Evolutionary conservation across 1,284 basidiomycete species (phyloP), one percentile per base, ranked within the genome.

Genomic region (Caloboletus firmus): DNA sequence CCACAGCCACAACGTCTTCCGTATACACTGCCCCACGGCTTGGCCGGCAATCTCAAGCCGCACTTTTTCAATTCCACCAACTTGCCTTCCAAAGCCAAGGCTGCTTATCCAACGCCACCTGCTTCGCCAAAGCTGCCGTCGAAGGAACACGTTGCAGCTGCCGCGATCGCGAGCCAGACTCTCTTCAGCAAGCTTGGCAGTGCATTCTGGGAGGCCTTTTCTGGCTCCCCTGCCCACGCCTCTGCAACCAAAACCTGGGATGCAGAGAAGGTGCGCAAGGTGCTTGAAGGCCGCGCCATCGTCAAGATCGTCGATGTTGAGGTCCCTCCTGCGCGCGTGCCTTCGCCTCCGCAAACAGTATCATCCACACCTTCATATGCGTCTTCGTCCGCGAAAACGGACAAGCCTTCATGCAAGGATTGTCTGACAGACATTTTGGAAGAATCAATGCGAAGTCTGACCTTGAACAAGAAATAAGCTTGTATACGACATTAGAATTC

Each of bases 171-270:
- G 5, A 82, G 80, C 32, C 86, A 90, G 70, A 89, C 89, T 0
- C 70, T 91, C 30, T 64, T 87, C 46, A 72, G 75, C 67, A 85
- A 82, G 62, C 76, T 91, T 30, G 85, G 87, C 15, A 68, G 74
- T 26, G 86, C 89, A 40, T 91, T 91, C 72, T 91, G 87, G 88
- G 88, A 91, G 58, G 89, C 89, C 28, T 91, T 91, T 72, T 79
- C 84, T 15, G 83, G 83, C 24, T 64, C 72, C 2, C 59, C 73
- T 39, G 12, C 56, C 0, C 49, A 59, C 48, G 55, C 66, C 42
- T 61, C 61, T 61, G 47, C 56, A 52, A 28, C 50, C 57, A 63
- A 65, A 36, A 70, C 74, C 42, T 83, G 80, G 81, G 89, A 91
- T 63, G 78, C 81, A 51, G 88, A 91, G 56, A 91, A 91, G 72